Evolutionary conservation across 2,329 filamentous ascomycete species (phyloP), one percentile per base, ranked within the genome.

Genomic region (Fusarium sp.): DNA sequence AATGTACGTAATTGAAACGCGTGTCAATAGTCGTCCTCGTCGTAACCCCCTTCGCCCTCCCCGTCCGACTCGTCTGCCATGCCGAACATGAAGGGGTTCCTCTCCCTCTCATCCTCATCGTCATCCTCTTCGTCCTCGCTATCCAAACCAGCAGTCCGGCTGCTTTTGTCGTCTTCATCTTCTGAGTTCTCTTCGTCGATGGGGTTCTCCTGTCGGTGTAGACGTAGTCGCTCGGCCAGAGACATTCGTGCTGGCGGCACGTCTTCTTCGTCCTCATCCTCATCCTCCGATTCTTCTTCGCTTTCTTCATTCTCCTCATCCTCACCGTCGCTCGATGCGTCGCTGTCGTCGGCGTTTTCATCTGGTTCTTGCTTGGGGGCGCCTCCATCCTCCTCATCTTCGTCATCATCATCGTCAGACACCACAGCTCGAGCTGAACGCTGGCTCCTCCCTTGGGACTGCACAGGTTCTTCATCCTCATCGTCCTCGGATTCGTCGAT

Each of bases 31-130:
- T 67, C 66, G 50, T 75, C 73, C 60, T 70, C 74, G 6, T 75
- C 64, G 38, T 70, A 60, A 22, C 65, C 67, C 12, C 68, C 65
- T 0, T 79, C 76, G 2, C 71, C 77, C n/a, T 76, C 77, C 9
- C 76, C 78, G 3, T 80, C 79, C 2, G 79, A 78, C 35, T 83
- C 83, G 3, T 79, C 81, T 0, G 82, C 82, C 80, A 83, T 81
- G 20, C 73, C 72, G 52, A 79, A 75, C 8, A 83, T 69, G 30
- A 82, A 74, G 1, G 74, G 80, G 20, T 79, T 76, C 1, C 76
- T 77, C 6, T 77, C 75, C 0, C 70, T 74, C 1, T 79, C 76
- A 4, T 74, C 66, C 35, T 68, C 69, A 8, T 76, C 69, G 1
- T 76, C 76, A 0, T 71, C 75, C 2, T 79, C 76, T 2, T 75